Percentiles rank a stretch among this genome's conserved stretches.
Evolutionary conservation across 1,284 basidiomycete genomes (phyloP).

Genomic region (Tausonia pullulans): DNA sequence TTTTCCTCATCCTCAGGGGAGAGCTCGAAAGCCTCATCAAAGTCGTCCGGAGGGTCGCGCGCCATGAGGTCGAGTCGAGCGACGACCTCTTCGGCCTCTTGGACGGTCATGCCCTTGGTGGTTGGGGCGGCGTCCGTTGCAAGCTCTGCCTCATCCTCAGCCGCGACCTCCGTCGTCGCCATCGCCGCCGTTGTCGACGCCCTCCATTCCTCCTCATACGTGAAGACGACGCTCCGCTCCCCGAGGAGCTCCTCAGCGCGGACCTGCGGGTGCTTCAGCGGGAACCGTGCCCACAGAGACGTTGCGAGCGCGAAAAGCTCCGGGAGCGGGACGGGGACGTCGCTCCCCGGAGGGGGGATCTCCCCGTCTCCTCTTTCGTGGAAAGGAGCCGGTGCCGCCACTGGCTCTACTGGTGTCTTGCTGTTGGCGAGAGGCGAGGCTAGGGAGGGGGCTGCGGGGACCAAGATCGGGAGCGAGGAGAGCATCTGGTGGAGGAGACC

Average conservation of each 20-base stretch:
- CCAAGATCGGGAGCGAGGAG: constrained; percentile 55
- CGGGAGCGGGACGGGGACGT: not conserved
- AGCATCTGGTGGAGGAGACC: constrained; percentile 60
- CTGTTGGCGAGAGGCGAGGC: not conserved
- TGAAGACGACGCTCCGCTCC: constrained; percentile 27
- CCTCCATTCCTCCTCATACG: constrained; percentile 21
- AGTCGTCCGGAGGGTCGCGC: no score
- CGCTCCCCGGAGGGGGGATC: not conserved
- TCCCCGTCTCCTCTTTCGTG: not conserved
- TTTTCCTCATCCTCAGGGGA: no score
- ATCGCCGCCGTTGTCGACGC: no score
- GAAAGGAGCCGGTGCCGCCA: no score
- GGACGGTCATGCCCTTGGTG: no score
- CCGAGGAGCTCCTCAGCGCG: constrained; percentile 31
- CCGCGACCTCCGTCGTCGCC: no score
- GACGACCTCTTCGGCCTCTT: no score
- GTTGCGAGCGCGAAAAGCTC: constrained; percentile 25
- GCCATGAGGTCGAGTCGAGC: no score
- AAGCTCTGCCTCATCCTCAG: no score
- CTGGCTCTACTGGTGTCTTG: no score
- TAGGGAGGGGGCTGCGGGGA: constrained; percentile 26
- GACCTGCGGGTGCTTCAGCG: constrained; percentile 27
- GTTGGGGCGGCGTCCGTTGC: no score
- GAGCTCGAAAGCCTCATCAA: no score
- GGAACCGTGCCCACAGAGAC: constrained; percentile 26